Evolutionary conservation across 352 stramenopile genomes (phyloP).

Genomic region (Globisporangium sylvaticum): DNA sequence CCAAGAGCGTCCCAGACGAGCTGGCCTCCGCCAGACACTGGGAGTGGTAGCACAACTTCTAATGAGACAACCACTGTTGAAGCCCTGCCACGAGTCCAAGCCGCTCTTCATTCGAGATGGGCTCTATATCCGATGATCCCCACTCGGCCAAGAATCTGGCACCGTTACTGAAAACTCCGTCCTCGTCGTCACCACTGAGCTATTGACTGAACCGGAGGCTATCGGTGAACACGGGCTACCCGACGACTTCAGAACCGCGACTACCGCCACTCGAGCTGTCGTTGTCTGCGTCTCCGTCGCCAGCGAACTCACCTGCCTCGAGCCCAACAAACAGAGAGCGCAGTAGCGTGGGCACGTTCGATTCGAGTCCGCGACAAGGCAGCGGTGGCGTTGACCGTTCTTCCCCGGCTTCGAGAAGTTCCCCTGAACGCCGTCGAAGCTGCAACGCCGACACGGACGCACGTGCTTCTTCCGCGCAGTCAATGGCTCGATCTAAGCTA

Average conservation of each 20-base stretch:
- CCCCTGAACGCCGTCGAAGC: neutral
- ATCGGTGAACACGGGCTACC: neutral
- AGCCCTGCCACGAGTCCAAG: neutral
- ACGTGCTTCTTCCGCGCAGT: neutral
- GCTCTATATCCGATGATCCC: neutral
- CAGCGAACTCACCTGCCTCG: constrained; percentile 3
- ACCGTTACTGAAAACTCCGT: neutral
- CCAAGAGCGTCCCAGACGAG: constrained; percentile 2
- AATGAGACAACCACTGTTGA: neutral
- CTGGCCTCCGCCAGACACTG: neutral
- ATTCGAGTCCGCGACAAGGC: neutral
- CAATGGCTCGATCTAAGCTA: neutral
- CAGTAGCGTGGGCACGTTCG: neutral
- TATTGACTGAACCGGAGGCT: neutral
- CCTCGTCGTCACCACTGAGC: neutral
- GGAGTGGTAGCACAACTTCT: neutral
- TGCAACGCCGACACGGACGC: neutral
- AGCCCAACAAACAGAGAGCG: constrained; percentile 7
- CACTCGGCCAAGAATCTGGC: neutral
- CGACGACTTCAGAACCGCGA: neutral
- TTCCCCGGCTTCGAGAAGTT: neutral
- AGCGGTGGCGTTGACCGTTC: neutral
- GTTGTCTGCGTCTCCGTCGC: neutral
- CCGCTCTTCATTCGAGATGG: neutral
- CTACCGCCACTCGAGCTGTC: constrained; percentile 4